phyloP scores from a whole-genome alignment of 2,329 filamentous ascomycete genomes.

The Cryphonectria radicalis region DNA sequence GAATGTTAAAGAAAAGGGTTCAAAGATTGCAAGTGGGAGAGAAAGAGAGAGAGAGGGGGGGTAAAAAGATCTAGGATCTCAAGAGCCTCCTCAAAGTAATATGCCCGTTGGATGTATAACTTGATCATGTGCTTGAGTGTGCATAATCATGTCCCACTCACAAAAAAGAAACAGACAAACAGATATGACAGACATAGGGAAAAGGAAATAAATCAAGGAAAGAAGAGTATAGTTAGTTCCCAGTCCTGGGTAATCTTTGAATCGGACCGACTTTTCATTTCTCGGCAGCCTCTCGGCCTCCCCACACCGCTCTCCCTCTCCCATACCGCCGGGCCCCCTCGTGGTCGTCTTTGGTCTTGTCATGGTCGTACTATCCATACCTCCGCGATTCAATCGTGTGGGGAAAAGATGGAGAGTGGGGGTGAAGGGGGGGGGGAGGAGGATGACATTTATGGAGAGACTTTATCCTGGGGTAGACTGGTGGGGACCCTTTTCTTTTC shows the following conservation, averaged over 20 bases:
- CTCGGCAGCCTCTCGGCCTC: neutral
- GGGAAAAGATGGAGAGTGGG: neutral
- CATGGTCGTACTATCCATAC: too few species aligned
- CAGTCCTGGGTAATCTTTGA: neutral
- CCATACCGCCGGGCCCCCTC: neutral
- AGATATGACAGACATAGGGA: neutral
- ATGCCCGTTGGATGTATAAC: neutral
- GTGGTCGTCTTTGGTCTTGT: neutral
- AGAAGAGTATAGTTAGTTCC: neutral
- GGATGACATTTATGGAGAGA: neutral
- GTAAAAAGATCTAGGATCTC: too few species aligned
- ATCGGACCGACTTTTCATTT: neutral
- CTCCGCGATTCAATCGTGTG: slow-evolving; percentile 1
- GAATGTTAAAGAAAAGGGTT: too few species aligned
- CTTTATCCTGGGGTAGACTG: neutral
- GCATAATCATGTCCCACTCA: neutral
- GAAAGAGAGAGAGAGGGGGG: too few species aligned
- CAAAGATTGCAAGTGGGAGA: too few species aligned
- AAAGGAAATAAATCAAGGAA: neutral
- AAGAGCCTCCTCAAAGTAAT: neutral
- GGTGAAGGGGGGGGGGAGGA: too few species aligned
- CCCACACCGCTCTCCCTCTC: neutral
- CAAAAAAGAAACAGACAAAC: neutral
- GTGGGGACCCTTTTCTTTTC: neutral
- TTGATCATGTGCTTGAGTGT: neutral